Conservation (phyloP, 2,329 filamentous ascomycete genomes). For the Apiospora koreana region DNA sequence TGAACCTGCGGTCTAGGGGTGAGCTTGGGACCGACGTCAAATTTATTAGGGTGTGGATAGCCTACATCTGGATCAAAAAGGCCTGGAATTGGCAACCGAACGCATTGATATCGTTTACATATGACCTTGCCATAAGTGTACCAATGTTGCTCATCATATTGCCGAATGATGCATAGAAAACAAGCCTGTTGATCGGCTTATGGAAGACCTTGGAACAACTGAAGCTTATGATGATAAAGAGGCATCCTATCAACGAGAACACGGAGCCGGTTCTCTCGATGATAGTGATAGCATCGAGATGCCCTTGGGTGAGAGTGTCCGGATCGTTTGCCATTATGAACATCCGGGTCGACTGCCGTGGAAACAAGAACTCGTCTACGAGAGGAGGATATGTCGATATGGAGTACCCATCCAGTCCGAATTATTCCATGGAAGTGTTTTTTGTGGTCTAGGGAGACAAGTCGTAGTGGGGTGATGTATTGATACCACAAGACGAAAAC, state of each 20-base stretch:
- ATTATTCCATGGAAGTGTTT: background rate
- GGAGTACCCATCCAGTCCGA: background rate
- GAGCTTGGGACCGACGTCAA: conserved; percentile 1
- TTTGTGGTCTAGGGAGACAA: background rate
- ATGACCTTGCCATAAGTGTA: conserved; percentile 70
- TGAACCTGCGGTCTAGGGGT: conserved; percentile 57
- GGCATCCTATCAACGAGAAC: conserved; percentile 69
- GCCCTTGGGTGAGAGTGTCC: background rate
- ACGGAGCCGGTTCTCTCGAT: conserved; percentile 71
- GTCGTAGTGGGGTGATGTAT: background rate
- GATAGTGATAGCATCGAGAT: conserved; percentile 43
- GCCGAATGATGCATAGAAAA: conserved; percentile 82
- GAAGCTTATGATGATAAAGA: conserved; percentile 74
- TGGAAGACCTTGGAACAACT: conserved; percentile 68
- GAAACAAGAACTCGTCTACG: background rate
- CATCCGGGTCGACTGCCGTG: background rate
- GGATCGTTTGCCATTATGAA: background rate
- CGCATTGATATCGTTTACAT: conserved; percentile 48
- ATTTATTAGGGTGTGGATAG: background rate
- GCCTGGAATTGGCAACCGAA: conserved; percentile 72
- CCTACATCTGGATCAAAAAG: conserved; percentile 81
- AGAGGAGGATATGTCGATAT: background rate
- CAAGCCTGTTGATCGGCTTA: conserved; percentile 83
- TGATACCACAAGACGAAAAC: background rate
- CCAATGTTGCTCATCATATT: conserved; percentile 79